phyloP scores from a whole-genome alignment of 75 land plant species.

The Cunninghamia lanceolata region DNA sequence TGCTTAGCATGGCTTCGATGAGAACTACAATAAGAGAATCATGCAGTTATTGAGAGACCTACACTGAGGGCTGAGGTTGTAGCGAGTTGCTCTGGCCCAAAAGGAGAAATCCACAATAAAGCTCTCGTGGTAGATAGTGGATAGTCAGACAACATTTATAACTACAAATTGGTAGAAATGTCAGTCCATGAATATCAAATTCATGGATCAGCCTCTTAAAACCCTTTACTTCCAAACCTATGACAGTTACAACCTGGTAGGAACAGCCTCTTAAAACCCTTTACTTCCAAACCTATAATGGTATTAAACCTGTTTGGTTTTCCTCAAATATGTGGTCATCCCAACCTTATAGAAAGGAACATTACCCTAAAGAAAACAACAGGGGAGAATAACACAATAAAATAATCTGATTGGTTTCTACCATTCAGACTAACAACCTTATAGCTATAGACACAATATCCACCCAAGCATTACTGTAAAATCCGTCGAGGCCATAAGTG shows the following conservation, averaged over 20 bases:
- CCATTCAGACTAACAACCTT: neutral
- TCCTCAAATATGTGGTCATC: neutral
- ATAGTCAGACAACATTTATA: too few species aligned
- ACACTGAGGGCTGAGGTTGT: neutral
- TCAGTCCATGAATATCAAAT: neutral
- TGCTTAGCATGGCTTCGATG: neutral
- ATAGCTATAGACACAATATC: neutral
- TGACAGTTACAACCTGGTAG: neutral
- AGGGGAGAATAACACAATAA: neutral
- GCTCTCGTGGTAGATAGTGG: neutral
- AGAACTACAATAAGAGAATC: neutral
- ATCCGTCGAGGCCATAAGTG: neutral
- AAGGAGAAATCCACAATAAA: neutral
- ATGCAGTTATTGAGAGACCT: neutral
- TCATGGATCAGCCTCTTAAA: neutral
- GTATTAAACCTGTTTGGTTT: neutral
- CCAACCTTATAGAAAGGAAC: neutral
- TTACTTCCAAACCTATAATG: neutral
- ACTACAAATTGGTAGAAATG: neutral
- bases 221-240: neutral
- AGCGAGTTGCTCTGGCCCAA: neutral
- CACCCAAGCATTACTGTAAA: neutral
- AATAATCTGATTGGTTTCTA: neutral
- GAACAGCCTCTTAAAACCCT: neutral
- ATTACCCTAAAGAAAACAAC: neutral